Evolutionary conservation across 768 basidiomycete genomes (phyloP), one percentile per base, ranked within the genome.

Genomic region (Trametes sanguinea): DNA sequence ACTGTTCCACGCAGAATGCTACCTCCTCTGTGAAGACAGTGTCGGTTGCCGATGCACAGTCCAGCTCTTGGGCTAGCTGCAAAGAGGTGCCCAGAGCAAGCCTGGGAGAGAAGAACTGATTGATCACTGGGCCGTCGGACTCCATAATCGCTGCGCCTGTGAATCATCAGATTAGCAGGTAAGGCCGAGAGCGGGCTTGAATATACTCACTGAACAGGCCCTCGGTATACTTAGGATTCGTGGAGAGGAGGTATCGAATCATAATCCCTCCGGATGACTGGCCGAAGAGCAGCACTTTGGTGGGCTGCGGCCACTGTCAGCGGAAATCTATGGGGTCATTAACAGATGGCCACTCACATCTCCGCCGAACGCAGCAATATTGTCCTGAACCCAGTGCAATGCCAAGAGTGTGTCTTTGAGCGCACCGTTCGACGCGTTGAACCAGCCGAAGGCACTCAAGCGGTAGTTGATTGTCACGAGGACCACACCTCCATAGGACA

Each of bases 351-450:
- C 17, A 39, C 60, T 55, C 32, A 61, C 60, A 16, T 61, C 60
- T 39, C 60, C 60, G 30, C 60, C 60, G n/a, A 61, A 61, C 0
- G 60, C 52, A 35, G 54, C 60, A 13, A 61, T 61, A 17, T 61
- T 61, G 17, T 61, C 53, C n/a, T 61, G 60, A 2, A 61, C 60
- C 60, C 60, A 61, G 17, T 56, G 53, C 47, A 61, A 30, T 9
- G 60, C 60, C n/a, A 61, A 45, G 8, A 61, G 37, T 3, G 60
- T 29, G 40, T 61, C 60, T 35, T 55, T 61, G 6, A 61, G 32
- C 16, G 60, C 60, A 8, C 53, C 60, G 37, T 61, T 61, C 2
- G 60, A 61, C 16, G 60, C 60, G 33, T 61, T 61, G 60, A 61
- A 61, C 60, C 60, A 61, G 29, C 60, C 60, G 32, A 61, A 61